Evolutionary conservation across 2,329 filamentous ascomycete species (phyloP).

Genomic region (Aspergillus sp.): DNA sequence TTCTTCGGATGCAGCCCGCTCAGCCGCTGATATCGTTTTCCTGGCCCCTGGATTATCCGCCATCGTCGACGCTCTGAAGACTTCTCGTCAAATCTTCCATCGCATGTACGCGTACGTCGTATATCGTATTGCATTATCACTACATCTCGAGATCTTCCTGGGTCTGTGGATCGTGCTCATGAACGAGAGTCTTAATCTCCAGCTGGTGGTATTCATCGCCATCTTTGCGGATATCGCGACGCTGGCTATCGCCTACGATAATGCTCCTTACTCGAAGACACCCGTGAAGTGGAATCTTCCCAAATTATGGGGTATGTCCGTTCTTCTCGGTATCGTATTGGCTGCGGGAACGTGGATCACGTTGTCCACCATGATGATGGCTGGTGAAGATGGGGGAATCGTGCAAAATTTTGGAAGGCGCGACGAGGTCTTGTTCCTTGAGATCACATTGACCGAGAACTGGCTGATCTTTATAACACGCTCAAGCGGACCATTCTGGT

Average conservation of each 20-base stretch:
- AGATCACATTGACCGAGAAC: conserved; percentile 87
- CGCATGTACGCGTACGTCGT: conserved; percentile 96
- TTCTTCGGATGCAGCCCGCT: conserved; percentile 82
- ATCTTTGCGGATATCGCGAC: conserved; percentile 93
- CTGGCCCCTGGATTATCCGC: conserved; percentile 83
- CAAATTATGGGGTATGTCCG: conserved; percentile 88
- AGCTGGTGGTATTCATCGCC: conserved; percentile 87
- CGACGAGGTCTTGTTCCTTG: conserved; percentile 78
- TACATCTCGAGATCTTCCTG: conserved; percentile 86
- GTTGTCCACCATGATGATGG: conserved; percentile 72
- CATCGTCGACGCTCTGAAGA: conserved; percentile 89
- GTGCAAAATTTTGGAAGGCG: conserved; percentile 81
- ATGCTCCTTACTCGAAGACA: conserved; percentile 75
- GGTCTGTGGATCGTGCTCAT: conserved; percentile 87
- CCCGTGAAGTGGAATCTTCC: conserved; percentile 94
- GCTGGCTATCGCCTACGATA: conserved; percentile 87
- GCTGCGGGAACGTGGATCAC: conserved; percentile 83
- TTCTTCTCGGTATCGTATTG: conserved; percentile 73
- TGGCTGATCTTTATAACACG: conserved; percentile 96
- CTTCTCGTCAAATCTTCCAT: conserved; percentile 90
- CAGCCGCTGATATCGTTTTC: conserved; percentile 90
- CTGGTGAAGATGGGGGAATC: conserved; percentile 67
- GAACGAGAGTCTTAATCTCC: conserved; percentile 75
- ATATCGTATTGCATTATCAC: conserved; percentile 86
- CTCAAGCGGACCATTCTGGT: conserved; percentile 89